Base-by-base conservation (phyloP, 306 rosid genomes). In the Acacia confusa region DNA sequence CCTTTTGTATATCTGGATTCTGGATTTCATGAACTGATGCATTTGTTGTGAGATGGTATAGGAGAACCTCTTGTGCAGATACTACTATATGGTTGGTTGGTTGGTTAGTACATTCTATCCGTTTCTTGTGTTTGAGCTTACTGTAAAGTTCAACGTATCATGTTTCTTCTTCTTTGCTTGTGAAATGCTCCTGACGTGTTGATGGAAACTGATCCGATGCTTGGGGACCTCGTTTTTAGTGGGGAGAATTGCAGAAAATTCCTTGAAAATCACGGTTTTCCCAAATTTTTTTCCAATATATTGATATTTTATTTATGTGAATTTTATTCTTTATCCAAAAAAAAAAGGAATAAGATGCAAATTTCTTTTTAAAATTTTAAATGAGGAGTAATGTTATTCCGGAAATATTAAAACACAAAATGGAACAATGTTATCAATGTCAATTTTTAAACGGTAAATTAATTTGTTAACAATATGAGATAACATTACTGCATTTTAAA, bases 381-480 rank as follows among this genome's bases (percentile, higher is more conserved):
- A 1, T 34, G 1, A 0, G 7, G 0, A 4, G 0, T 0, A 36
- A 36, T 36, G 7, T 36, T 36, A 36, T 6, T 0, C 1, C 1
- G 1, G 1, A 36, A 36, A 1, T 36, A 1, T 36, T 36, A 36
- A 36, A 6, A 36, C 0, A 5, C 6, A 36, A 36, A 36, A 34
- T 0, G 38, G 7, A 34, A 7, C 1, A 4, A 34, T 34, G 38
- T 34, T 34, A 34, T 5, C 7, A 34, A 34, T 1, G 32, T 2
- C 34, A 32, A 32, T 32, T 32, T 32, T 32, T 32, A 32, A 30
- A 30, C 34, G 0, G 34, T 30, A 30, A 0, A 30, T 30, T 30
- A 30, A 4, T 30, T 2, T 30, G 2, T 30, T 30, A 30, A 30
- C 3, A 4, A 30, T 30, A 30, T 30, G 34, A 3, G 34, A 3